phyloP scores from a whole-genome alignment of 2,329 filamentous ascomycete genomes.

The Aspergillus neoniger region DNA sequence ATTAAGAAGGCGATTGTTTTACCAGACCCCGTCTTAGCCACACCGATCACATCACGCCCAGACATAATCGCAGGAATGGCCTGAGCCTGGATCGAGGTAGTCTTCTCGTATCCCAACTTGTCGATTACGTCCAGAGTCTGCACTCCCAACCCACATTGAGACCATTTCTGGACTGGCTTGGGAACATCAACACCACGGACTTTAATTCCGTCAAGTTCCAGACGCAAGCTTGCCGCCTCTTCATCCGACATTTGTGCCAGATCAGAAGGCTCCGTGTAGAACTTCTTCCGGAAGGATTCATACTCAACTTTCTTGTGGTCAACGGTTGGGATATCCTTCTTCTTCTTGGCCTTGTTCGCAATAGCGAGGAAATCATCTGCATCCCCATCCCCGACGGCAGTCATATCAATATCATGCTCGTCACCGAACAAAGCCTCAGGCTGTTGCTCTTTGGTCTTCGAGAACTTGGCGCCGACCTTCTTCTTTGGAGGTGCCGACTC shows the following conservation, averaged over 20 bases:
- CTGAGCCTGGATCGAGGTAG: constrained; percentile 93
- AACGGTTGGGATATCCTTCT: constrained; percentile 88
- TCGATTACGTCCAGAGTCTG: constrained; percentile 85
- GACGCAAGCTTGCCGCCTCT: constrained; percentile 76
- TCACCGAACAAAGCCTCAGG: constrained; percentile 88
- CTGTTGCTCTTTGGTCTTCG: constrained; percentile 60
- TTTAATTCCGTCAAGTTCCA: constrained; percentile 94
- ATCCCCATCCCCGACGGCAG: constrained; percentile 62
- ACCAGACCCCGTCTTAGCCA: constrained; percentile 96
- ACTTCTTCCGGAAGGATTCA: constrained; percentile 85
- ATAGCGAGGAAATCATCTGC: constrained; percentile 66
- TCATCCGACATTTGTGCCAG: constrained; percentile 79
- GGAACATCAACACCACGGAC: constrained; percentile 85
- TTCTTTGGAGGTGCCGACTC: constrained; percentile 52
- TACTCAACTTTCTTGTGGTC: constrained; percentile 87
- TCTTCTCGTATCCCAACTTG: constrained; percentile 78
- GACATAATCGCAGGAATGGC: constrained; percentile 95
- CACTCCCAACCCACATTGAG: constrained; percentile 85
- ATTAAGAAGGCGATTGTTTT: constrained; percentile 95
- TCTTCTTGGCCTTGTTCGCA: constrained; percentile 71
- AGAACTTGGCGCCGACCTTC: constrained; percentile 35
- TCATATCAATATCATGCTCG: constrained; percentile 69
- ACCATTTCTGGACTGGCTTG: constrained; percentile 94
- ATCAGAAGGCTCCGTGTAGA: constrained; percentile 89
- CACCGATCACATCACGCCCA: constrained; percentile 89